Evolutionary conservation across 108 stramenopile genomes (phyloP).

Genomic region (Pseudonitzschia multiseries): DNA sequence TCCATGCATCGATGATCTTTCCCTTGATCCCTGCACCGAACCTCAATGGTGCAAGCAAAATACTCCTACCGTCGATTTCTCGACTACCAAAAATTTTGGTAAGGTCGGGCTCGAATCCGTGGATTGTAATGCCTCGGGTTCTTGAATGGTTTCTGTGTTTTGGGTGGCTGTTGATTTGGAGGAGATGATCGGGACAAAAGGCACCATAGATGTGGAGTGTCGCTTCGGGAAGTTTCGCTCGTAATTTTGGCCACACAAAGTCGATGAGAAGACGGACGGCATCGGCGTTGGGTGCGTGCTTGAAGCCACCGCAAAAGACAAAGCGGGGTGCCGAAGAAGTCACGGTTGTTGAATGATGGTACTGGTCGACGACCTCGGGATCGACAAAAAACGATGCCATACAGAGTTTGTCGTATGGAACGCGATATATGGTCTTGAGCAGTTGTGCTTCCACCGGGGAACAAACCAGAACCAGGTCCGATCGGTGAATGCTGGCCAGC

Average conservation of each 20-base stretch:
- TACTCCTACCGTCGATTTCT: constrained; percentile 16
- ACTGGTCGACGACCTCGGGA: no score
- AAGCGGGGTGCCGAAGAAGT: constrained; percentile 14
- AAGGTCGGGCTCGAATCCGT: constrained; percentile 53
- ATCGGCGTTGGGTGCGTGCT: constrained; percentile 77
- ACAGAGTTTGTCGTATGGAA: constrained; percentile 43
- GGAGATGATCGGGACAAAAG: constrained; percentile 43
- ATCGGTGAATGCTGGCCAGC: constrained; percentile 65
- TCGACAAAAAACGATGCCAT: constrained; percentile 59
- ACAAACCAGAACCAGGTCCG: constrained; percentile 68
- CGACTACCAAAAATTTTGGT: constrained; percentile 28
- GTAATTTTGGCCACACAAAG: constrained; percentile 68
- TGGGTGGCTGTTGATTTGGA: constrained; percentile 6
- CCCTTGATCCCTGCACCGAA: constrained; percentile 89
- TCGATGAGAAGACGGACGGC: constrained; percentile 48
- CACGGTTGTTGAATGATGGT: background rate
- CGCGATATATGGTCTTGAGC: constrained; percentile 28
- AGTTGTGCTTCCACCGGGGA: constrained; percentile 53
- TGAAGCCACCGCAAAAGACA: constrained; percentile 61
- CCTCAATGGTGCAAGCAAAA: constrained; percentile 74
- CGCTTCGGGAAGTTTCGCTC: constrained; percentile 43
- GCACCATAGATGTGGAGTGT: constrained; percentile 65
- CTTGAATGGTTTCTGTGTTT: constrained; percentile 17
- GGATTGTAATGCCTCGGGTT: constrained; percentile 49
- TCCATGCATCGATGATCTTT: constrained; percentile 83